Conservation (phyloP, 208 protist genomes). For the Trypanosoma mega region DNA sequence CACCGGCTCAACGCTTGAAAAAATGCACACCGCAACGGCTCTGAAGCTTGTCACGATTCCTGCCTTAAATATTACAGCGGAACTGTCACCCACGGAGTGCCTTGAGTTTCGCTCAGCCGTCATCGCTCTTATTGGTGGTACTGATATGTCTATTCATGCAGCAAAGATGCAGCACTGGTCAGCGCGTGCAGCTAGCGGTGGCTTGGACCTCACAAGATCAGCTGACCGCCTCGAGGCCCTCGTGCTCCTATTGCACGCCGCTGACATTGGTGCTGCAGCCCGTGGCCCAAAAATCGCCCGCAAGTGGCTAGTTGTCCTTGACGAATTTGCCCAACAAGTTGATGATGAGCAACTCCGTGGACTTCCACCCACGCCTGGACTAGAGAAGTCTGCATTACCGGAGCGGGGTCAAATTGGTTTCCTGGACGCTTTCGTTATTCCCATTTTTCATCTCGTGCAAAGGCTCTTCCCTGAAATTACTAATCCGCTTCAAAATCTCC, state of each 20-base stretch:
- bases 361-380: conserved; percentile 49
- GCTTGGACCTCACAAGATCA: conserved; percentile 34
- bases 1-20: conserved; percentile 56
- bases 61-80: conserved; percentile 56
- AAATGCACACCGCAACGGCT: conserved; percentile 73
- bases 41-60: conserved; percentile 51
- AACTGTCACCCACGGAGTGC: conserved; percentile 44
- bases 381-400: conserved; percentile 29
- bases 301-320: conserved; percentile 74
- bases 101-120: conserved; percentile 70
- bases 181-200: conserved; percentile 5
- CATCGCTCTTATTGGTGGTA: conserved; percentile 41
- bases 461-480: conserved; percentile 54
- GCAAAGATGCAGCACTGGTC: conserved; percentile 26
- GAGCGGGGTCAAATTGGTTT: conserved; percentile 64
- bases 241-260: conserved; percentile 64
- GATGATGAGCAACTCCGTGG: conserved; percentile 54
- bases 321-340: conserved; percentile 78
- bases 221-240: conserved; percentile 59
- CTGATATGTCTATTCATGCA: conserved; percentile 66
- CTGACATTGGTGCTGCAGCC: conserved; percentile 69
- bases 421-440: conserved; percentile 69
- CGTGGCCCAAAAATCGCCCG: conserved; percentile 53
- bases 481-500: conserved; percentile 51
- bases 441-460: conserved; percentile 63